Evolutionary conservation across 345 rosid genomes (phyloP).

Genomic region (Ricinus communis): DNA sequence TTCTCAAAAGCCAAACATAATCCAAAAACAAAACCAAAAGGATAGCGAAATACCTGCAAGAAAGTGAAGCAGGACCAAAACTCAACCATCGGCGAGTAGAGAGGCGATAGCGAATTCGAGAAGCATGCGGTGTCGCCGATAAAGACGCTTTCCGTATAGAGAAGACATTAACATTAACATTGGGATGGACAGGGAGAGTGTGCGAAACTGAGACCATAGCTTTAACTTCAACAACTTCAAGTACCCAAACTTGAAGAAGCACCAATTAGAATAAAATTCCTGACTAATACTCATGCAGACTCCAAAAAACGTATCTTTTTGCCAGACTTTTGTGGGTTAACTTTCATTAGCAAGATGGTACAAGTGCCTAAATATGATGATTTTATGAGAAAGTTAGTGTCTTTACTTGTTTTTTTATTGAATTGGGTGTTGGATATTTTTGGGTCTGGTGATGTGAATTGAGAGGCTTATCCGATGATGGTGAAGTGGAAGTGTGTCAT

Average conservation of each 20-base stretch:
- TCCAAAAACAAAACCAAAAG: background rate
- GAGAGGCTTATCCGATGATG: constrained; percentile 2
- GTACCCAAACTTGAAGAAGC: constrained; percentile 40
- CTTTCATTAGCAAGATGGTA: constrained; percentile 10
- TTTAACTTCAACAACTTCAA: constrained; percentile 36
- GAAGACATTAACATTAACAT: constrained; percentile 13
- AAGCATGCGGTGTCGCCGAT: constrained; percentile 39
- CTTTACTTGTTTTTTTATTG: background rate
- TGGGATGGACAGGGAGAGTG: constrained; percentile 34
- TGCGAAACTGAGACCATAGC: constrained; percentile 44
- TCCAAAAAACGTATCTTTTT: constrained; percentile 14
- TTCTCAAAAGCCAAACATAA: constrained; percentile 6
- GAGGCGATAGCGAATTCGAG: constrained; percentile 57
- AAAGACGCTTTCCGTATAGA: constrained; percentile 38
- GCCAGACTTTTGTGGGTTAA: background rate
- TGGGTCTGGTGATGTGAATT: background rate
- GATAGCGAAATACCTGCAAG: constrained; percentile 34
- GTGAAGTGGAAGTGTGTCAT: background rate
- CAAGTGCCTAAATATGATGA: background rate
- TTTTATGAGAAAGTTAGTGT: background rate
- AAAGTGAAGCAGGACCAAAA: constrained; percentile 19
- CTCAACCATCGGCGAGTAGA: constrained; percentile 65
- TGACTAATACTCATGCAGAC: constrained; percentile 59
- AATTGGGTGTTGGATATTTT: background rate
- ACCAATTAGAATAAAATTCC: constrained; percentile 21